Evolutionary conservation across 2,329 filamentous ascomycete genomes (phyloP).

Genomic region (Hypoxylon sp.): DNA sequence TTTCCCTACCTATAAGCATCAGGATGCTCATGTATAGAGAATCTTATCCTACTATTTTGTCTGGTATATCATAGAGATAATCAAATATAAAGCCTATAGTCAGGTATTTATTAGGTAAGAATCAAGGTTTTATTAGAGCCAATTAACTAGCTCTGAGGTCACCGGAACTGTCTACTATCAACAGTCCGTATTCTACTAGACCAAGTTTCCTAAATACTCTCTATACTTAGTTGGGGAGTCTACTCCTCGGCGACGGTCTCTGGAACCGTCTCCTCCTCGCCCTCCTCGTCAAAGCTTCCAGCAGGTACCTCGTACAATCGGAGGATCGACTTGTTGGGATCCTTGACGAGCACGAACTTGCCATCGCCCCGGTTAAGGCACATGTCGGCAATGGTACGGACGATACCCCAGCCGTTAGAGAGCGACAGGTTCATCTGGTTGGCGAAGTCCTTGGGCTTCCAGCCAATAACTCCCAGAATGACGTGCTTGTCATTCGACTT

Average conservation of each 20-base stretch:
- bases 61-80: not conserved
- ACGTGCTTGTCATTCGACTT: constrained; percentile 95
- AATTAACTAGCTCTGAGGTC: constrained; percentile 4
- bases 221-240: not conserved
- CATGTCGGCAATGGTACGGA: constrained; percentile 98
- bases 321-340: constrained; percentile 97
- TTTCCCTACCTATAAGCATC: not conserved
- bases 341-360: constrained; percentile 87
- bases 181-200: constrained; percentile 14
- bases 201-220: not conserved
- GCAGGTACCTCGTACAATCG: constrained; percentile 92
- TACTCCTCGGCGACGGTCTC: constrained; percentile 61
- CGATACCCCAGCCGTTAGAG: constrained; percentile 98
- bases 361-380: constrained; percentile 82
- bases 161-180: not conserved
- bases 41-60: not conserved
- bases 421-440: constrained; percentile 98
- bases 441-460: constrained; percentile 98
- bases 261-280: constrained; percentile 76
- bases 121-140: constrained; percentile 3
- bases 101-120: constrained; percentile 22
- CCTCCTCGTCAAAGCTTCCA: constrained; percentile 91
- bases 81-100: not conserved
- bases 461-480: constrained; percentile 93
- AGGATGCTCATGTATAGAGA: not conserved